Percentiles rank a stretch among this genome's conserved stretches.
phyloP scores from a whole-genome alignment of 1,139 yeast genomes.

The Yamadazyma kanchanaburiensis region DNA sequence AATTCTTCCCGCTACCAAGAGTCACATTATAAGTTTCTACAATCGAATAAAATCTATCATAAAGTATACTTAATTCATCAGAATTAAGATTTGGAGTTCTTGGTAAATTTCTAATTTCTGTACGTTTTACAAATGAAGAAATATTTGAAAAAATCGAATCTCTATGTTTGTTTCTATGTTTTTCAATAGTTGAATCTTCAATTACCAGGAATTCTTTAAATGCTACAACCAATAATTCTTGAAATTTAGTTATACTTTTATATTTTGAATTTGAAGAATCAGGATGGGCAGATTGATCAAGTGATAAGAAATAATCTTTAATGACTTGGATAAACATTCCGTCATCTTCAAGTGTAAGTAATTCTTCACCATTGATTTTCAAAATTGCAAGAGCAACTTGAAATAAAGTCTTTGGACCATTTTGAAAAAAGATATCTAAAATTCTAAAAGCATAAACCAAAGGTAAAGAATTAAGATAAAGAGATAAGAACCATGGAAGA shows the following conservation, averaged over 20 bases:
- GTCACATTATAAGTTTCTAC: slow-evolving; percentile 65
- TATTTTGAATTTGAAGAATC: slow-evolving; percentile 62
- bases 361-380: slow-evolving; percentile 80
- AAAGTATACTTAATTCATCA: slow-evolving; percentile 64
- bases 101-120: slow-evolving; percentile 84
- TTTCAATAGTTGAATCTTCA: slow-evolving; percentile 69
- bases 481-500: slow-evolving; percentile 92
- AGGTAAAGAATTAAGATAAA: slow-evolving; percentile 92
- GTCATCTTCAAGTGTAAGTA: slow-evolving; percentile 81
- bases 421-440: slow-evolving; percentile 84
- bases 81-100: slow-evolving; percentile 59
- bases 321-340: slow-evolving; percentile 85
- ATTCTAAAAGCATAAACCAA: slow-evolving; percentile 89
- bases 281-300: slow-evolving; percentile 82
- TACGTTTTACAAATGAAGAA: slow-evolving; percentile 85
- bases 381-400: slow-evolving; percentile 91
- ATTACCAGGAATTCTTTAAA: slow-evolving; percentile 85
- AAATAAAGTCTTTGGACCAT: slow-evolving; percentile 86
- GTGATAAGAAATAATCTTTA: slow-evolving; percentile 73
- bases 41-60: slow-evolving; percentile 81
- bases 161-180: slow-evolving; percentile 69
- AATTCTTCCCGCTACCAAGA: slow-evolving; percentile 65
- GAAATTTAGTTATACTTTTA: slow-evolving; percentile 76
- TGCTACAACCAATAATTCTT: slow-evolving; percentile 85
- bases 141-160: slow-evolving; percentile 80